phyloP scores from a whole-genome alignment of 345 rosid species.

The Murraya koenigii region DNA sequence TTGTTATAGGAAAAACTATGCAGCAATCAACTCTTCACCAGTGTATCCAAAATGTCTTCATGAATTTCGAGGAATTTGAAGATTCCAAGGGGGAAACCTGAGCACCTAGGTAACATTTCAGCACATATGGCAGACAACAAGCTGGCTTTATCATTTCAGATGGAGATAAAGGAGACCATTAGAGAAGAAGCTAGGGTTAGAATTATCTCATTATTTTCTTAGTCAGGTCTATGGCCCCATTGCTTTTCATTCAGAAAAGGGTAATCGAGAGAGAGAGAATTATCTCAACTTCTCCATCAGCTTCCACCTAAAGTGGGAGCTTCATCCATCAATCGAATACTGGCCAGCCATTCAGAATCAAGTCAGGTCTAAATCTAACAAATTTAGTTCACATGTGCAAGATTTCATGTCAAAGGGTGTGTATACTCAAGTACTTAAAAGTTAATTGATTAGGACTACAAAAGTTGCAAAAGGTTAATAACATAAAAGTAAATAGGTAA shows the following conservation, averaged over 20 bases:
- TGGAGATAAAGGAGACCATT: neutral
- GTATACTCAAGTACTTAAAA: neutral
- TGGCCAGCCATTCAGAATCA: neutral
- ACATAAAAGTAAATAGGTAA: neutral
- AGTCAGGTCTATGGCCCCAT: too few relatives aligned
- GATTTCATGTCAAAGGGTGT: neutral
- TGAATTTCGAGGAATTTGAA: neutral
- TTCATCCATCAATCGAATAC: neutral
- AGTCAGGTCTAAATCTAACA: slow-evolving; percentile 1
- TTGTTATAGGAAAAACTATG: neutral
- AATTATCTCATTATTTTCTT: neutral
- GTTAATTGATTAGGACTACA: neutral
- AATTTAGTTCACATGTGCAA: neutral
- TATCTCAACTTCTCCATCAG: too few relatives aligned
- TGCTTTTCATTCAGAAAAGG: too few relatives aligned
- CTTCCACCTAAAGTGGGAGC: too few relatives aligned
- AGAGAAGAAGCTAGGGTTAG: neutral
- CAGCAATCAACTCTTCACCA: neutral
- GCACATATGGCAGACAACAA: neutral
- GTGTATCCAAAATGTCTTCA: neutral
- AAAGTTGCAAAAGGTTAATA: slow-evolving; percentile 1
- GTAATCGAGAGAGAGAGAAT: too few relatives aligned
- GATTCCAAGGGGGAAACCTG: neutral
- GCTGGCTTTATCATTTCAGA: neutral
- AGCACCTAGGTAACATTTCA: neutral